phyloP scores from a whole-genome alignment of 2,329 filamentous ascomycete genomes.

The Alternaria arbusti region DNA sequence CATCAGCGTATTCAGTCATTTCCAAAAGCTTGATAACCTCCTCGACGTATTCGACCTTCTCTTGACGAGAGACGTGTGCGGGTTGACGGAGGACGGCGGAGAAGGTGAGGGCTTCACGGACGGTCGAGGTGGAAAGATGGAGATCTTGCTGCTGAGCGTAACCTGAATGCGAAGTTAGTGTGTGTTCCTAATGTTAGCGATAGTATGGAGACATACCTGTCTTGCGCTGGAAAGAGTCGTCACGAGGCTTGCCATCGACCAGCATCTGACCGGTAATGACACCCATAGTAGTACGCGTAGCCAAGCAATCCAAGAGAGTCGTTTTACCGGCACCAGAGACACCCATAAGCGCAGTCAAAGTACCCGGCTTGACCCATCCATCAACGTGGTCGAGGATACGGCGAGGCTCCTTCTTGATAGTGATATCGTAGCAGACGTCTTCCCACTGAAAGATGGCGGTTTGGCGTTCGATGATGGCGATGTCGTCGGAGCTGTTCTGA shows the following conservation, averaged over 20 bases:
- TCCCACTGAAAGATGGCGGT: slow-evolving; percentile 87
- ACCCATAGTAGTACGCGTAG: slow-evolving; percentile 86
- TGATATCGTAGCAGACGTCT: slow-evolving; percentile 78
- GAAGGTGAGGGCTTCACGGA: slow-evolving; percentile 87
- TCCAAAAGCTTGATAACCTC: slow-evolving; percentile 90
- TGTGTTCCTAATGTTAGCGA: not conserved
- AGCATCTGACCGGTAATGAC: slow-evolving; percentile 87
- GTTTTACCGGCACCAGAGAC: slow-evolving; percentile 95
- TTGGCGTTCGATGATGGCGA: slow-evolving; percentile 64
- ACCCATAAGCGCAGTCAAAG: slow-evolving; percentile 84
- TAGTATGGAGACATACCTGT: slow-evolving; percentile 62
- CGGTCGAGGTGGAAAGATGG: slow-evolving; percentile 82
- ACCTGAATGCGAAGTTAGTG: slow-evolving; percentile 3
- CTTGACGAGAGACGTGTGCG: slow-evolving; percentile 69
- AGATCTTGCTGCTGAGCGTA: slow-evolving; percentile 95
- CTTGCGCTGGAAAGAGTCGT: slow-evolving; percentile 86
- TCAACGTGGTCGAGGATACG: slow-evolving; percentile 85
- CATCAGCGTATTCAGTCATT: slow-evolving; percentile 89
- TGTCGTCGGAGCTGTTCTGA: slow-evolving; percentile 46
- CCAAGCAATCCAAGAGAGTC: slow-evolving; percentile 84
- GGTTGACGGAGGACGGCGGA: slow-evolving; percentile 86
- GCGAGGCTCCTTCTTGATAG: slow-evolving; percentile 78
- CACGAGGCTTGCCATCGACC: slow-evolving; percentile 76
- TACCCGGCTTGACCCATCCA: slow-evolving; percentile 93
- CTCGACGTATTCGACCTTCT: slow-evolving; percentile 87